Evolutionary conservation across 371 early-diverging fungal species (phyloP), one percentile per base, ranked within the genome.

Genomic region (Rhizopus sp.): DNA sequence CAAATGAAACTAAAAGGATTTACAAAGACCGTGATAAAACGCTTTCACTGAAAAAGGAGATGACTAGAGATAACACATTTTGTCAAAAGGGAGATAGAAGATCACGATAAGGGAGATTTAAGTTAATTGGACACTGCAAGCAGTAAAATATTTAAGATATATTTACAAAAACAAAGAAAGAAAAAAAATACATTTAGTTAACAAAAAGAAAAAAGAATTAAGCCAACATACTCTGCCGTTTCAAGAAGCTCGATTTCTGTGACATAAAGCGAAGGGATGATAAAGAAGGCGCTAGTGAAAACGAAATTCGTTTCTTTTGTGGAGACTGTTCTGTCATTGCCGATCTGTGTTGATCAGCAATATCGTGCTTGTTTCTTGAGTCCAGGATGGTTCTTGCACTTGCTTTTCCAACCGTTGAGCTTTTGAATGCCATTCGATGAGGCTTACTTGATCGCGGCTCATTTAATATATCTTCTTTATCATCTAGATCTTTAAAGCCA

Each of bases 201-300:
- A 29, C 9, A 23, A 46, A 7, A n/a, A 46, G 13, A 7, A 37
- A 37, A n/a, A 37, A 1, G 38, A 37, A 16, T 54, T 58, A 50
- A 31, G 59, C 48, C 16, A 59, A 23, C 52, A 60, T 53, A 37
- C 57, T 61, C 30, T 60, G 57, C 23, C 66, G 61, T 34, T 61
- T 57, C n/a, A 57, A 46, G 7, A 66, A 57, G n/a, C 57, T 49
- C n/a, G 61, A 47, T 58, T 66, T 66, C 51, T 62, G 66, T 34
- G 62, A 45, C 10, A 54, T 46, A 15, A 58, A 40, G 3, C 62
- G 58, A 39, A 66, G 34, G 10, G 62, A 37, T 7, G 66, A 66
- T 34, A 62, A 49, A 32, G 58, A 62, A 12, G 66, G 50, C 30
- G 62, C 34, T 16, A 58, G 44, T 13, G 55, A 47, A 7, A 66